A percentile compares a stretch with the other conserved stretches of the same genome.
These are phyloP conservation scores for Ophiocordyceps robertsii DNA, from an alignment of 2,329 filamentous ascomycete genomes.

Conservation along the genomic window DNA sequence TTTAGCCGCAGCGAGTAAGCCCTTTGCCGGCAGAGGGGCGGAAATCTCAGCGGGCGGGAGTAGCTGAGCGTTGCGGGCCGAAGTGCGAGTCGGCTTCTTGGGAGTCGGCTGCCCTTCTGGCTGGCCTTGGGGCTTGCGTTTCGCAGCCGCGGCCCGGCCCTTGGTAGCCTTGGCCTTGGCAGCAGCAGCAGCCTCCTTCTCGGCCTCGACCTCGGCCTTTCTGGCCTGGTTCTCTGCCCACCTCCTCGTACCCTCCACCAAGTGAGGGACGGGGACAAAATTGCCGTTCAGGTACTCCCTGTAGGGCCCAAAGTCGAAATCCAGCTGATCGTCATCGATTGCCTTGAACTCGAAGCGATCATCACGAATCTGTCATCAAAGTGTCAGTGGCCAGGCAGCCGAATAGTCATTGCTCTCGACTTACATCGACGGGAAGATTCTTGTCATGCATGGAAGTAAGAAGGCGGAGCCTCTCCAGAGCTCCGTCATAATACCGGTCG, in stretches of 20 bases:
- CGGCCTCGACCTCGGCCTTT: constrained; percentile 17
- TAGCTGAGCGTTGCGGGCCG: constrained; percentile 15
- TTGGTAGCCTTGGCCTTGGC: constrained; percentile 17
- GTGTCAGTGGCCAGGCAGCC: constrained; percentile 1
- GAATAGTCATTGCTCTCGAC: constrained; percentile 9
- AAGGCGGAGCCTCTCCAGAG: constrained; percentile 31
- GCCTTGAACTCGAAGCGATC: constrained; percentile 30
- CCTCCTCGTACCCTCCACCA: constrained; percentile 28
- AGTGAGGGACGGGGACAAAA: constrained; percentile 31
- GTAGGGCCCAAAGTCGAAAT: constrained; percentile 29
- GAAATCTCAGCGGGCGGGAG: constrained; percentile 10
- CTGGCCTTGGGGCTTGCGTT: constrained; percentile 37
- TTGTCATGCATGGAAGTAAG: constrained; percentile 29
- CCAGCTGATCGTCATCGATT: constrained; percentile 29
- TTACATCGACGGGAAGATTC: constrained; percentile 34
- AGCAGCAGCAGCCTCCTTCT: constrained; percentile 10
- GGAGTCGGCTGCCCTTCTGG: constrained; percentile 33
- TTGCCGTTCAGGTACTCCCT: constrained; percentile 24
- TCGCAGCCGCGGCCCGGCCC: constrained; percentile 22
- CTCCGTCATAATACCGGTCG: constrained; percentile 29
- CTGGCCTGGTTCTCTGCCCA: constrained; percentile 23
- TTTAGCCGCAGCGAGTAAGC: constrained; percentile 24
- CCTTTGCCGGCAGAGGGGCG: constrained; percentile 19
- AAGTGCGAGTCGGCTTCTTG: constrained; percentile 30
- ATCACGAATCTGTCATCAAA: constrained; percentile 22